Evolutionary conservation across 768 basidiomycete species (phyloP).

Genomic region (Lentinus tigrinus): DNA sequence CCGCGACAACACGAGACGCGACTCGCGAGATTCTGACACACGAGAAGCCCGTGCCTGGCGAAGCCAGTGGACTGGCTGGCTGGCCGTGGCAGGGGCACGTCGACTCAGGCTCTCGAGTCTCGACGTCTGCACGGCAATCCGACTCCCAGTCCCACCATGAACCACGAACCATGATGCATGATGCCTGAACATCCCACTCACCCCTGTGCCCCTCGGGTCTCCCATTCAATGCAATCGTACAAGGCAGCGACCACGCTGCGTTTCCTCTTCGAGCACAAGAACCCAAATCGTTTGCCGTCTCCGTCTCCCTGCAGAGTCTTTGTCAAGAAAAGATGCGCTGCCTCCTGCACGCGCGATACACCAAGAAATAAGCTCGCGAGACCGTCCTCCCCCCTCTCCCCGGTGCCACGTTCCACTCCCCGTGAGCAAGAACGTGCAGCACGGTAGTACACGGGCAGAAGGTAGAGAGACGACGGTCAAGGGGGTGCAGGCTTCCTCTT

Average conservation of each 20-base stretch:
- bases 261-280: not conserved
- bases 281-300: not conserved
- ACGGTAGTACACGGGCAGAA: too few species aligned
- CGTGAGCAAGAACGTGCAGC: too few species aligned
- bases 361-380: too few species aligned
- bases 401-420: too few species aligned
- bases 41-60: not conserved
- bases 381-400: too few species aligned
- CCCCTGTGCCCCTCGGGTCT: not conserved
- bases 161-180: not conserved
- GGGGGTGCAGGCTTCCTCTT: constrained; percentile 30
- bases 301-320: too few species aligned
- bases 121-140: not conserved
- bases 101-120: not conserved
- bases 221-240: not conserved
- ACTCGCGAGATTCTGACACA: not conserved
- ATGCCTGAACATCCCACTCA: not conserved
- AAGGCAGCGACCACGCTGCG: not conserved
- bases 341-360: too few species aligned
- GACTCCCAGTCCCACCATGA: not conserved
- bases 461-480: not conserved
- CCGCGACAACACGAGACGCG: not conserved
- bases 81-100: not conserved
- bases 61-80: too few species aligned
- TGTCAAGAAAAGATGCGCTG: too few species aligned